These are phyloP conservation scores for Nothophaeocryptopus gaeumannii DNA, from an alignment of 2,329 filamentous ascomycete genomes.

Conservation along the genomic window DNA sequence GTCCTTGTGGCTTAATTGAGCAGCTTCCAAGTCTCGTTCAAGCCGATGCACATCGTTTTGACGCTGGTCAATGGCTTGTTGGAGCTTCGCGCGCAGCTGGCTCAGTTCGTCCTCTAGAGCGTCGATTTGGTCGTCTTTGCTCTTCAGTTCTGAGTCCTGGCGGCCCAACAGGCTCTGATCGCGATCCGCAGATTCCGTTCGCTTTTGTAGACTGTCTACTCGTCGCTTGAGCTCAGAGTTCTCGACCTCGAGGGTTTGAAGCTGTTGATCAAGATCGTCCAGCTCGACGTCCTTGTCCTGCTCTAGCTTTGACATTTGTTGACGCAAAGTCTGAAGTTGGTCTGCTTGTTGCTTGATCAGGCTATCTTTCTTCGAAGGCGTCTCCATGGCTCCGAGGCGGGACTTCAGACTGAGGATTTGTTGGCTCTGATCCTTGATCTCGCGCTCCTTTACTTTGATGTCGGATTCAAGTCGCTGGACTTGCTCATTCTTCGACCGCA, in stretches of 20 bases:
- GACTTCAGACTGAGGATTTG: slow-evolving; percentile 34
- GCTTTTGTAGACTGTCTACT: slow-evolving; percentile 24
- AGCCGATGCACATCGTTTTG: slow-evolving; percentile 40
- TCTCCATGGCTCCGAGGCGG: slow-evolving; percentile 35
- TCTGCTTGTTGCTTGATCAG: slow-evolving; percentile 37
- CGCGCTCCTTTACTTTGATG: slow-evolving; percentile 34
- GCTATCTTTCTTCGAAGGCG: slow-evolving; percentile 38
- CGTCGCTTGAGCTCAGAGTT: slow-evolving; percentile 30
- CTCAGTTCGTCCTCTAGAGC: slow-evolving; percentile 43
- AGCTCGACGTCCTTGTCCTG: slow-evolving; percentile 39
- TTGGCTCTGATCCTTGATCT: slow-evolving; percentile 31
- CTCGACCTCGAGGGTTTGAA: slow-evolving; percentile 31
- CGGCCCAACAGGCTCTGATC: slow-evolving; percentile 31
- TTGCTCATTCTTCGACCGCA: slow-evolving; percentile 32
- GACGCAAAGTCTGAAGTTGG: slow-evolving; percentile 33
- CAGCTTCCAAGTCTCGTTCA: slow-evolving; percentile 42
- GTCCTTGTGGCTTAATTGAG: slow-evolving; percentile 22
- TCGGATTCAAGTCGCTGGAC: slow-evolving; percentile 40
- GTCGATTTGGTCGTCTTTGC: slow-evolving; percentile 29
- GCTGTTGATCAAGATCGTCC: slow-evolving; percentile 36
- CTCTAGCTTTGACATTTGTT: slow-evolving; percentile 32
- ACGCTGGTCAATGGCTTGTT: slow-evolving; percentile 30
- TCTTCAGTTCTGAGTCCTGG: slow-evolving; percentile 26
- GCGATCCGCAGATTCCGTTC: slow-evolving; percentile 23
- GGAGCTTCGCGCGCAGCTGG: slow-evolving; percentile 39